Evolutionary conservation across 225 moss, liverwort and hornwort genomes (phyloP).

Genomic region (Pleurozium schreberi): DNA sequence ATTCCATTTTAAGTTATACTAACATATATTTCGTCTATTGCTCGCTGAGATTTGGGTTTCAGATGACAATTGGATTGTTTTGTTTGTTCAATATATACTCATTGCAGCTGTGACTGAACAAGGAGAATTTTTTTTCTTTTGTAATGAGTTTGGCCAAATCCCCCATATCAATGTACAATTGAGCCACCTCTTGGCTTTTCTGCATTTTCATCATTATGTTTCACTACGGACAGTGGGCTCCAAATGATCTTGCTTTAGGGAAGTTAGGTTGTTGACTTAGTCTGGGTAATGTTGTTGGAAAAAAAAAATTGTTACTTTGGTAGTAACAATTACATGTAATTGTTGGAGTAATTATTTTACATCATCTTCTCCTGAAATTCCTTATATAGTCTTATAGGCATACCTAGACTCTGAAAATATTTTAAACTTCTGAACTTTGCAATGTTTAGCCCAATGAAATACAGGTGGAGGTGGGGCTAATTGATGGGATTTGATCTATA

Average conservation of each 20-base stretch:
- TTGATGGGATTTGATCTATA: background rate
- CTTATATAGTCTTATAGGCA: background rate
- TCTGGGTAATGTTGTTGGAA: too few relatives aligned
- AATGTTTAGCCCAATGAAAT: background rate
- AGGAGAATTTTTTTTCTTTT: background rate
- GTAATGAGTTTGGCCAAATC: too few relatives aligned
- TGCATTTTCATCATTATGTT: background rate
- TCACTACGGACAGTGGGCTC: background rate
- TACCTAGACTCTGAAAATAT: background rate
- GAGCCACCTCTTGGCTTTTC: background rate
- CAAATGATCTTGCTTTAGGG: too few relatives aligned
- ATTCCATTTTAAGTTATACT: background rate
- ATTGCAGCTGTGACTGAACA: too few relatives aligned
- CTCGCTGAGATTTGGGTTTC: background rate
- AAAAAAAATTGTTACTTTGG: background rate
- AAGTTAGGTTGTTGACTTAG: background rate
- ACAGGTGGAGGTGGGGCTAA: accelerated
- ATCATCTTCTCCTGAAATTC: background rate
- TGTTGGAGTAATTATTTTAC: background rate
- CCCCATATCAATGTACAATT: background rate
- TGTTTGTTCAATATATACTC: too few relatives aligned
- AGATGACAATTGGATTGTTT: too few relatives aligned
- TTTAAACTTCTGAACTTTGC: background rate
- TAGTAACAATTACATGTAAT: background rate
- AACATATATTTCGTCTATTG: too few relatives aligned